Conservation (phyloP, 192 early-diverging fungal genomes). For the Coemansia biformis region DNA sequence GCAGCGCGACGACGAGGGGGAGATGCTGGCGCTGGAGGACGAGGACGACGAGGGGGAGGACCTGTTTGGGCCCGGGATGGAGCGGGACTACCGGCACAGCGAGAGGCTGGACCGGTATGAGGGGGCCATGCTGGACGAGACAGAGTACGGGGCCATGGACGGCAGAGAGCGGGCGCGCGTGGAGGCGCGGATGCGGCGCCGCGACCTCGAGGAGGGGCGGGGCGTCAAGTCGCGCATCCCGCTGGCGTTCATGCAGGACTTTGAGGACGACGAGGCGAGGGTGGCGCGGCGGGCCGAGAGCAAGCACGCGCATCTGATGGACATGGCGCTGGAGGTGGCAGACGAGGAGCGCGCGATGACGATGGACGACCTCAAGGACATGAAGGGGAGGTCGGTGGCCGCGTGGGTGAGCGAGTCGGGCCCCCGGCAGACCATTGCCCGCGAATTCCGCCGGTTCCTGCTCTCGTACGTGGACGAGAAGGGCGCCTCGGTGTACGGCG, state of each 20-base stretch:
- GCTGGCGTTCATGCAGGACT: constrained; percentile 82
- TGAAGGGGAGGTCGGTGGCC: constrained; percentile 72
- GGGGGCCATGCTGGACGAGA: constrained; percentile 75
- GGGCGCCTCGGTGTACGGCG: constrained; percentile 89
- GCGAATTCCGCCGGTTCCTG: constrained; percentile 87
- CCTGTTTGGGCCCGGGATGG: constrained; percentile 81
- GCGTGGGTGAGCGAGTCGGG: constrained; percentile 86
- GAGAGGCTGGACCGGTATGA: constrained; percentile 73
- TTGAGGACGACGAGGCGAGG: constrained; percentile 57
- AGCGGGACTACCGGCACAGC: constrained; percentile 79
- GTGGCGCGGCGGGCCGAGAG: constrained; percentile 13
- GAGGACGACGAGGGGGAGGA: constrained; percentile 86
- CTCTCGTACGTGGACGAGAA: constrained; percentile 78
- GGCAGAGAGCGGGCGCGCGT: constrained; percentile 62
- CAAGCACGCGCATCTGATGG: constrained; percentile 50
- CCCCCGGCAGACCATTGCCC: constrained; percentile 72
- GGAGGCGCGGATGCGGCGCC: constrained; percentile 71
- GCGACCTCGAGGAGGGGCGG: constrained; percentile 74
- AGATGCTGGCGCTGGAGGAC: constrained; percentile 44
- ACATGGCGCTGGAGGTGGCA: constrained; percentile 55
- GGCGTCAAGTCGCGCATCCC: constrained; percentile 57
- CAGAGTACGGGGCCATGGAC: constrained; percentile 70
- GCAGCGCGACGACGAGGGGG: constrained; percentile 40
- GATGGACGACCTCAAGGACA: constrained; percentile 74
- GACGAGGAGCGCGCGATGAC: constrained; percentile 64